Conservation (phyloP, 164 flowering plant species). For the Aristolochia fimbriata region DNA sequence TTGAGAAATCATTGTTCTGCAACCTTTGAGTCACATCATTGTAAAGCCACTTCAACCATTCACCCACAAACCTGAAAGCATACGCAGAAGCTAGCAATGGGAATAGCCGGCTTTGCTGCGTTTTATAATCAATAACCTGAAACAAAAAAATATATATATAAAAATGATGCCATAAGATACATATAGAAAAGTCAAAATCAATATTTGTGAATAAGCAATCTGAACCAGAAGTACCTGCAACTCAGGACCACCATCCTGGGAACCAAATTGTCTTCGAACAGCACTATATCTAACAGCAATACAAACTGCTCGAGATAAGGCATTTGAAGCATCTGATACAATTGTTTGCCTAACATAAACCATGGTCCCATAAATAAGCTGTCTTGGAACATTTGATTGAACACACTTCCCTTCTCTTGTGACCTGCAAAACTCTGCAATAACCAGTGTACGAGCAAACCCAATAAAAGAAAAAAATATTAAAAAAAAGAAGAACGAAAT, state of each 20-base stretch:
- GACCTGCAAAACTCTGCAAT: conserved; percentile 68
- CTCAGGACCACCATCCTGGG: conserved; percentile 79
- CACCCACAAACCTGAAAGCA: conserved; percentile 94
- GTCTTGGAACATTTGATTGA: conserved; percentile 82
- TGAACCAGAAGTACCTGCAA: conserved; percentile 48
- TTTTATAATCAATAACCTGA: conserved; percentile 96
- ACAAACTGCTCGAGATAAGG: conserved; percentile 84
- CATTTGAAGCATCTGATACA: conserved; percentile 81
- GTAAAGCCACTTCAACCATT: conserved; percentile 94
- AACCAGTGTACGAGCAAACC: not conserved
- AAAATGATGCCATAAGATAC: not conserved
- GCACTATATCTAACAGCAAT: conserved; percentile 97
- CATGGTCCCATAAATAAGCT: conserved; percentile 93
- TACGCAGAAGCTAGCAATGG: conserved; percentile 96
- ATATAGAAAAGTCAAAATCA: not conserved
- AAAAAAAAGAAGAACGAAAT: not conserved
- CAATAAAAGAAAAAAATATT: not conserved
- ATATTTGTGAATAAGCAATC: not conserved
- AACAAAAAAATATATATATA: conserved; percentile 2
- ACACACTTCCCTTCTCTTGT: conserved; percentile 76
- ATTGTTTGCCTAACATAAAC: conserved; percentile 84
- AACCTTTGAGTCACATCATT: conserved; percentile 82
- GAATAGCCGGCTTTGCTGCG: conserved; percentile 95
- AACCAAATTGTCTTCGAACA: conserved; percentile 95
- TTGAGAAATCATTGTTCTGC: conserved; percentile 81